Percentiles rank a stretch among this genome's conserved stretches.
Evolutionary conservation across 2,329 filamentous ascomycete species (phyloP).

Genomic region (Orbilia oligospora): DNA sequence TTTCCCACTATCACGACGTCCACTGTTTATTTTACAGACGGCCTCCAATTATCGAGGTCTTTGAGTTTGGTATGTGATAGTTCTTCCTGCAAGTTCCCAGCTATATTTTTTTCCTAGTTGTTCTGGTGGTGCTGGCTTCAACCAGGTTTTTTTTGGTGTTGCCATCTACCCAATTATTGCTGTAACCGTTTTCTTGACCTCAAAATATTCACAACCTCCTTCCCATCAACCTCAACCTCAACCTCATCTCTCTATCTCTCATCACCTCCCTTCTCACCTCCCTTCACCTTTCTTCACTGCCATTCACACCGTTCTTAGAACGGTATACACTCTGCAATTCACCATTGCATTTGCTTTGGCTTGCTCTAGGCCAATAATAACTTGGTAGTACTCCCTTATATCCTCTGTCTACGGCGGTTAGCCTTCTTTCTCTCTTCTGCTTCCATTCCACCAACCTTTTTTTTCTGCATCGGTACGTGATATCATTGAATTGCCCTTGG

Average conservation of each 20-base stretch:
- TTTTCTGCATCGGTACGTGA: slow-evolving; percentile 30
- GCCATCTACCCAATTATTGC: slow-evolving; percentile 5
- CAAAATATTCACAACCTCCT: slow-evolving; percentile 33
- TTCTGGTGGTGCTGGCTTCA: slow-evolving; percentile 20
- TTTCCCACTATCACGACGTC: slow-evolving; percentile 18
- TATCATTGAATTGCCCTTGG: slow-evolving; percentile 32
- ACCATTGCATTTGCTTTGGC: slow-evolving; percentile 14
- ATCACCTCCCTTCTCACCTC: slow-evolving; percentile 13
- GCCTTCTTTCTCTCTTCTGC: slow-evolving; percentile 24
- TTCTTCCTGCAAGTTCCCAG: slow-evolving; percentile 19
- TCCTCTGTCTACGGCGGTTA: slow-evolving; percentile 42
- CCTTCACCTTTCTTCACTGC: neutral
- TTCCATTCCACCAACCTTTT: neutral
- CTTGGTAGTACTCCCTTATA: slow-evolving; percentile 54
- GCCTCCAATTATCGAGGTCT: slow-evolving; percentile 15
- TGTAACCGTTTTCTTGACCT: slow-evolving; percentile 41
- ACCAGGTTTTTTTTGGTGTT: slow-evolving; percentile 21
- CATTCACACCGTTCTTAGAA: neutral
- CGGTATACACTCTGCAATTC: neutral
- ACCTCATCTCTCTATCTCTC: slow-evolving; percentile 3
- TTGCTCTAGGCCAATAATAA: slow-evolving; percentile 14
- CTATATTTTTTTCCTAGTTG: slow-evolving; percentile 22
- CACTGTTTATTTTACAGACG: slow-evolving; percentile 15
- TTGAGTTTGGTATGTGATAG: slow-evolving; percentile 16
- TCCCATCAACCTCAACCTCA: slow-evolving; percentile 14